These are phyloP conservation scores for Lasiodiplodia gonubiensis DNA, from an alignment of 2,329 filamentous ascomycete species.

Conservation along the genomic window DNA sequence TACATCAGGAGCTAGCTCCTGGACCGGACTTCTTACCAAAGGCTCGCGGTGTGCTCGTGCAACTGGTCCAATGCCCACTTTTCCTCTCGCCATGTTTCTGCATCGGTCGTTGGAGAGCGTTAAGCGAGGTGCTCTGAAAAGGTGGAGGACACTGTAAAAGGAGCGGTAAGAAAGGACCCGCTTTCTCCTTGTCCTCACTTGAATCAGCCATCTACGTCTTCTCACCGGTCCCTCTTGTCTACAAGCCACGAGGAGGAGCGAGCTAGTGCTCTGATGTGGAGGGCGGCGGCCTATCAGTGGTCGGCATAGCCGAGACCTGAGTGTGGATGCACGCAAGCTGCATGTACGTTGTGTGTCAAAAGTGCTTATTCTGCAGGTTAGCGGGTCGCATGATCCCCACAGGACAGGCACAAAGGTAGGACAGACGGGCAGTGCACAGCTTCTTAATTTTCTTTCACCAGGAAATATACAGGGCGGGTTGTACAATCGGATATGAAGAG, in stretches of 20 bases:
- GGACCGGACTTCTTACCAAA: background rate
- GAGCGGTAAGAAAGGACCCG: conserved; percentile 21
- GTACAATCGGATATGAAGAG: conserved; percentile 24
- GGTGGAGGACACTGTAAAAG: conserved; percentile 18
- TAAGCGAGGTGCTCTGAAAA: conserved; percentile 8
- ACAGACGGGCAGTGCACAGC: conserved; percentile 1
- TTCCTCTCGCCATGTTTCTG: conserved; percentile 9
- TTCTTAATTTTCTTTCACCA: background rate
- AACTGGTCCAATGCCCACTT: conserved; percentile 2
- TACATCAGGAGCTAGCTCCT: background rate
- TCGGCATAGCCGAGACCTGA: conserved; percentile 7
- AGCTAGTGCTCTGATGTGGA: conserved; percentile 16
- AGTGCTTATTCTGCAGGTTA: conserved; percentile 24
- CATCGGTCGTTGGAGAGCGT: background rate
- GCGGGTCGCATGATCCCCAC: conserved; percentile 25
- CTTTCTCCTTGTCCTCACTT: conserved; percentile 4
- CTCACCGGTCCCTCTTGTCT: conserved; percentile 17
- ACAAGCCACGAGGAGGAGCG: conserved; percentile 16
- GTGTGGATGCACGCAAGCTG: conserved; percentile 2
- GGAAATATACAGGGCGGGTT: conserved; percentile 17
- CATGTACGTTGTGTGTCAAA: conserved; percentile 26
- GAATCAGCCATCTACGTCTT: conserved; percentile 26
- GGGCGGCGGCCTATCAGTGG: conserved; percentile 12
- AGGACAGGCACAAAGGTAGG: conserved; percentile 12
- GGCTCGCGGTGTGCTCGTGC: conserved; percentile 4